phyloP scores from a whole-genome alignment of 495 filamentous ascomycete genomes.

The Xylaria flabelliformis region DNA sequence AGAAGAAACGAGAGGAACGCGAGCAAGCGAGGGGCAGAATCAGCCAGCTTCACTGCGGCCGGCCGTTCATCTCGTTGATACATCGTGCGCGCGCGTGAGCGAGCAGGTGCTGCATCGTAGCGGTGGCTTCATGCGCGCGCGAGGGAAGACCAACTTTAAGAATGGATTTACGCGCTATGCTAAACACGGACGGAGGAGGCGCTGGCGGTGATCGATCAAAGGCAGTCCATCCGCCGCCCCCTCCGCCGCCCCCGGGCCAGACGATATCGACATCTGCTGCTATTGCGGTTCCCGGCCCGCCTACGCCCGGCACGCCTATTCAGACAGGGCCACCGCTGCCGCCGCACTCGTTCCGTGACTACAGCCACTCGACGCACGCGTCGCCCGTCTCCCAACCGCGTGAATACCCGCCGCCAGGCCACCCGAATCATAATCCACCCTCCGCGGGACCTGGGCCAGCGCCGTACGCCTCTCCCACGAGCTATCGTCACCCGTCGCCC shows the following conservation, averaged over 20 bases:
- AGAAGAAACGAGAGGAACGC: not conserved
- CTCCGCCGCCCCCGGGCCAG: constrained; percentile 36
- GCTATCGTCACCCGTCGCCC: constrained; percentile 44
- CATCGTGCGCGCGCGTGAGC: constrained; percentile 11
- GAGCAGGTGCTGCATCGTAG: not conserved
- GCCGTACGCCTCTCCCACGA: constrained; percentile 48
- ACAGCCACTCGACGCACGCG: constrained; percentile 49
- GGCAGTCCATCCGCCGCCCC: constrained; percentile 31
- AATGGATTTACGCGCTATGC: constrained; percentile 65
- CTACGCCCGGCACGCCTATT: constrained; percentile 56
- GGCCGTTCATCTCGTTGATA: constrained; percentile 2
- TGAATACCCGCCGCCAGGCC: constrained; percentile 45
- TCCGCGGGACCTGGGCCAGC: constrained; percentile 32
- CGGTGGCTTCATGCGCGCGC: not conserved
- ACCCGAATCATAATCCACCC: constrained; percentile 39
- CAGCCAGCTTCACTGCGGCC: not conserved
- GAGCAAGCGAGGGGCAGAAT: constrained; percentile 1
- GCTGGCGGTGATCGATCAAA: constrained; percentile 40
- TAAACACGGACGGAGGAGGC: constrained; percentile 56
- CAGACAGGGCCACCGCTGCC: constrained; percentile 45
- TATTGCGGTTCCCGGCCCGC: constrained; percentile 30
- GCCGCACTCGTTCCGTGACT: constrained; percentile 56
- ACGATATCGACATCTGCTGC: constrained; percentile 20
- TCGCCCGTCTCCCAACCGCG: constrained; percentile 45
- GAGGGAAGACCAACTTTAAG: constrained; percentile 26